phyloP scores from a whole-genome alignment of 306 rosid species.

The Sicyos baderoa region DNA sequence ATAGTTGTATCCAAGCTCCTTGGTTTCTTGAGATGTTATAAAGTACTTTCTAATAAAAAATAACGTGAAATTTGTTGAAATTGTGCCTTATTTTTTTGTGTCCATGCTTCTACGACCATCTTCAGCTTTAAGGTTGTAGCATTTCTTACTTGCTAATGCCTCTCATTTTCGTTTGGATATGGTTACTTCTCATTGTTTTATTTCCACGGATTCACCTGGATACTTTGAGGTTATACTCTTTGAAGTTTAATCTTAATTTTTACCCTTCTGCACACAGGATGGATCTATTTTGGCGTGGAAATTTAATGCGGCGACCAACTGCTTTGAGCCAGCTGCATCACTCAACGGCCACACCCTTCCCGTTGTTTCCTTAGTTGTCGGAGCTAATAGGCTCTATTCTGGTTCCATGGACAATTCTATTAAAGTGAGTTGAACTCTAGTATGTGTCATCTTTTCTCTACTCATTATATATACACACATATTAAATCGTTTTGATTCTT shows the following conservation, averaged over 20 bases:
- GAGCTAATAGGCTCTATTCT: constrained; percentile 91
- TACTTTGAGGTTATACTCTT: background rate
- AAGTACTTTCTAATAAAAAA: background rate
- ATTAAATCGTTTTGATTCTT: background rate
- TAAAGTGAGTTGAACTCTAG: constrained; percentile 42
- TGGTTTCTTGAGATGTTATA: background rate
- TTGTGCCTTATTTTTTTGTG: background rate
- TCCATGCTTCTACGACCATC: background rate
- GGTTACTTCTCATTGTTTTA: background rate
- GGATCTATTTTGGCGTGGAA: constrained; percentile 88
- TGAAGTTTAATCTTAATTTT: background rate
- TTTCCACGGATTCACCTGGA: background rate
- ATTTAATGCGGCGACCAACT: constrained; percentile 61
- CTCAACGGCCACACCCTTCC: constrained; percentile 66
- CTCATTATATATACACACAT: background rate
- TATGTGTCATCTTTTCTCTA: background rate
- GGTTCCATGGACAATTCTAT: constrained; percentile 93
- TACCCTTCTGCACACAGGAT: constrained; percentile 44
- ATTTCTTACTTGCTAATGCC: background rate
- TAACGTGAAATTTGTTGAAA: background rate
- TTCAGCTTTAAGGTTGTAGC: background rate
- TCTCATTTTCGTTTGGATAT: background rate
- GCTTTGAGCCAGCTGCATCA: constrained; percentile 82
- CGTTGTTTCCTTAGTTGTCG: constrained; percentile 88
- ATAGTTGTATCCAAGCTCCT: background rate